Base-by-base conservation (phyloP, 2,329 filamentous ascomycete genomes). In the Penicillium capsulatum region DNA sequence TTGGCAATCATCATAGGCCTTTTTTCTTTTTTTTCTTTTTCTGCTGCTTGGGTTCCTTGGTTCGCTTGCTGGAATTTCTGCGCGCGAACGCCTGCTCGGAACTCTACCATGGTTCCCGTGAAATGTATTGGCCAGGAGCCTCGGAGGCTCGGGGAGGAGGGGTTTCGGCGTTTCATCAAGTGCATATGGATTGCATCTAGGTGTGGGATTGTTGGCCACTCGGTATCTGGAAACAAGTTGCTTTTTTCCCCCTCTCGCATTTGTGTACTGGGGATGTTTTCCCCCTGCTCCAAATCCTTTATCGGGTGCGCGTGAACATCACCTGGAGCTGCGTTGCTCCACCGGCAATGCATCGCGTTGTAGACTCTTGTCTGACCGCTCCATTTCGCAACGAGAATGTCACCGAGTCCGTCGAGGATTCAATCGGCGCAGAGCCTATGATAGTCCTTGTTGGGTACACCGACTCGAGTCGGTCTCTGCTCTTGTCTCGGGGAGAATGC, bases 331-430 rank as follows among this genome's bases (percentile, higher is more conserved):
- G 44, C 36, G 41, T n/a, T 45, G 40, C 31, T 37, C 30, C 35
- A 41, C 24, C 47, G 48, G 44, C 42, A 35, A 37, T 53, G 45
- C 45, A 47, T 48, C 37, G 30, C 15, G 6, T 3, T 34, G 13
- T 29, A 34, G 33, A 14, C 22, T 31, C 13, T n/a, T 15, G n/a
- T 32, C 37, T 46, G 48, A 51, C 48, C 46, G 40, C 46, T 36
- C 37, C 17, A 26, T 30, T 11, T 11, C 35, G 14, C 17, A 29
- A 13, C 10, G 22, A 9, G 28, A 30, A 37, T 17, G 6, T 4
- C 13, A n/a, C n/a, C n/a, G n/a, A n/a, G n/a, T n/a, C n/a, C n/a
- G n/a, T n/a, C n/a, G n/a, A n/a, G n/a, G n/a, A n/a, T n/a, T n/a
- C n/a, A n/a, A n/a, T n/a, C n/a, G n/a, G n/a, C n/a, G n/a, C n/a